Evolutionary conservation across 345 rosid species (phyloP).

Genomic region (Eucalyptus erythrocorys): DNA sequence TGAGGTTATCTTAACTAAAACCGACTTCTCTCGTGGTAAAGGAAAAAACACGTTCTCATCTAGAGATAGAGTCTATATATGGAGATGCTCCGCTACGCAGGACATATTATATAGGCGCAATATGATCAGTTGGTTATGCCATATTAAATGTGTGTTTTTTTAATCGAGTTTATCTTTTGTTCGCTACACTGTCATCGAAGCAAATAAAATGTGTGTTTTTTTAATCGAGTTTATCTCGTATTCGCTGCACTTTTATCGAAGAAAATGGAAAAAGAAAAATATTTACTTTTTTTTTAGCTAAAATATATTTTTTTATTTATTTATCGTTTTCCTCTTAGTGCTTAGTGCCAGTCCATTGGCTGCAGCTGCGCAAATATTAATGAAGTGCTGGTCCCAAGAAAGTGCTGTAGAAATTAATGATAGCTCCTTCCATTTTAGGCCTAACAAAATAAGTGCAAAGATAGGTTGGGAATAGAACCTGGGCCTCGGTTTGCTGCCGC

Average conservation of each 20-base stretch:
- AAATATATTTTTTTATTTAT: not conserved
- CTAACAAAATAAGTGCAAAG: not conserved
- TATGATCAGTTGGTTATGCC: not conserved
- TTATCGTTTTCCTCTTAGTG: not conserved
- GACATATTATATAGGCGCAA: not conserved
- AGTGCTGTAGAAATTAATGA: not conserved
- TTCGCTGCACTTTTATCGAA: not conserved
- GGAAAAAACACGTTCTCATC: not conserved
- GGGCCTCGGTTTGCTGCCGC: not conserved
- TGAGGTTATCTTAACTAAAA: not conserved
- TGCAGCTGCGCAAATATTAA: not conserved
- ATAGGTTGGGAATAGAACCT: not conserved
- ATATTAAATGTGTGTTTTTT: not conserved
- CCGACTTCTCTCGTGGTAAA: not conserved
- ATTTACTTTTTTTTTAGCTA: not conserved
- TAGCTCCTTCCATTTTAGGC: not conserved
- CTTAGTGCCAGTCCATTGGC: not conserved
- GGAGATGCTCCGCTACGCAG: not conserved
- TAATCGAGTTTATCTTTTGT: not conserved
- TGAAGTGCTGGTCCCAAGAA: not conserved
- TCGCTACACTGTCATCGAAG: not conserved
- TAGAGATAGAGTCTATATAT: not conserved
- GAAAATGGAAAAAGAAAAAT: not conserved
- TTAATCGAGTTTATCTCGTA: not conserved
- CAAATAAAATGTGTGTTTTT: not conserved